Evolutionary conservation across 2,329 filamentous ascomycete genomes (phyloP), one percentile per base, ranked within the genome.

Genomic region (Talaromyces rugulosus): DNA sequence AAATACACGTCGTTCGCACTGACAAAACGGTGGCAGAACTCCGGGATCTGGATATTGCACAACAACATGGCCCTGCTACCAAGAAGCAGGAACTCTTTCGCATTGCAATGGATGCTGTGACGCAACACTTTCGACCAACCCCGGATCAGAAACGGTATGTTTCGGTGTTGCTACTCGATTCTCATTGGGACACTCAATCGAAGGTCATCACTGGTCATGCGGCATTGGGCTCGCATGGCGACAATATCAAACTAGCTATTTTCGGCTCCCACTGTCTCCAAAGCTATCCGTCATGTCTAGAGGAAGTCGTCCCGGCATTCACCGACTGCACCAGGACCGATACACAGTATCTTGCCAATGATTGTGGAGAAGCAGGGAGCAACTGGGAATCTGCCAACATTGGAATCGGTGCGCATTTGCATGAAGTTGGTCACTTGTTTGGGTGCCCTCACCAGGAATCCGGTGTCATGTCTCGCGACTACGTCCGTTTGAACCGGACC

Each of bases 301-400:
- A 98, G 73, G 94, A 98, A 71, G 89, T 98, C 0, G 90, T 92
- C 4, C 87, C 92, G 23, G 89, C 92, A 5, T 96, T 98, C 70
- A 89, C 86, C 16, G 93, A 98, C 75, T 96, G 92, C 75, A 96
- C 93, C 2, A 87, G 89, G 34, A 97, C 92, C 0, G 91, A 98
- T 72, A 90, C 88, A 9, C 84, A 86, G 44, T 85, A 85, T 68
- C 87, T 96, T 42, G 89, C 90, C 16, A 96, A 97, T 69, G 91
- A 96, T 72, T 91, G 87, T 74, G 89, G 90, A 68, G 91, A 96
- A 67, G 89, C 88, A 6, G 93, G 93, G 28, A 96, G 91, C 72
- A 95, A 88, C 54, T 98, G 94, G 94, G 94, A 98, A 74, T 88
- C 92, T n/a, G 92, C 91, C 30, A 96, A 94, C 68, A 89, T 96